phyloP scores from a whole-genome alignment of 495 filamentous ascomycete species.

The Talaromyces thailandensis region DNA sequence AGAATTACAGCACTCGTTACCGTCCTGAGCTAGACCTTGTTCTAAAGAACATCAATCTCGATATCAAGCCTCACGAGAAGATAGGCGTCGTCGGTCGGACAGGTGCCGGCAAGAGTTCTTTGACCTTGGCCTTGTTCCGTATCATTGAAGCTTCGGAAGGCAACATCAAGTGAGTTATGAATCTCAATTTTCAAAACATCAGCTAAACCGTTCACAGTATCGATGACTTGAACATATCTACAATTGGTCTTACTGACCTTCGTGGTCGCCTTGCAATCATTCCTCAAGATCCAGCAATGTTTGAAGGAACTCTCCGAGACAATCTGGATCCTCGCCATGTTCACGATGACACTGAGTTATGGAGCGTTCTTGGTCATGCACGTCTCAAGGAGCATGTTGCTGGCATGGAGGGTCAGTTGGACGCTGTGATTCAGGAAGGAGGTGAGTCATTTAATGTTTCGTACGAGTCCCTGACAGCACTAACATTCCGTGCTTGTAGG shows the following conservation, averaged over 20 bases:
- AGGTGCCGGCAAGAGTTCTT: slow-evolving; percentile 91
- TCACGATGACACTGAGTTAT: slow-evolving; percentile 95
- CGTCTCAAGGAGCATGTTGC: slow-evolving; percentile 86
- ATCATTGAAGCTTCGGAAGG: slow-evolving; percentile 84
- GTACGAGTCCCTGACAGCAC: not conserved
- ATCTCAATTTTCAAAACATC: not conserved
- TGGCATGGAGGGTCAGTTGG: slow-evolving; percentile 80
- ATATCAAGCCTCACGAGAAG: slow-evolving; percentile 94
- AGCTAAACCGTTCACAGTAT: slow-evolving; percentile 43
- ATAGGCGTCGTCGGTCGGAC: slow-evolving; percentile 96
- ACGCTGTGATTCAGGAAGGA: slow-evolving; percentile 88
- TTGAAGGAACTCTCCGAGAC: slow-evolving; percentile 91
- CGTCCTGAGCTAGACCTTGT: slow-evolving; percentile 82
- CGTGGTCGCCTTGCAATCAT: slow-evolving; percentile 92
- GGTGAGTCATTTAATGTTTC: slow-evolving; percentile 44
- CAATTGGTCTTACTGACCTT: slow-evolving; percentile 83
- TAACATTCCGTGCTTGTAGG: slow-evolving; percentile 20
- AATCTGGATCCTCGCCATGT: slow-evolving; percentile 93
- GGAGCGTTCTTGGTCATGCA: slow-evolving; percentile 95
- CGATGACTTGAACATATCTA: slow-evolving; percentile 80
- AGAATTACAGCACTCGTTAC: slow-evolving; percentile 90
- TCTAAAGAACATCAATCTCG: slow-evolving; percentile 81
- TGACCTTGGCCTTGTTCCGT: slow-evolving; percentile 89
- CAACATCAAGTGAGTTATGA: slow-evolving; percentile 49
- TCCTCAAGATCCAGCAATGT: slow-evolving; percentile 94